Evolutionary conservation across 345 rosid genomes (phyloP), one percentile per base, ranked within the genome.

Genomic region (Raphanus sativus): DNA sequence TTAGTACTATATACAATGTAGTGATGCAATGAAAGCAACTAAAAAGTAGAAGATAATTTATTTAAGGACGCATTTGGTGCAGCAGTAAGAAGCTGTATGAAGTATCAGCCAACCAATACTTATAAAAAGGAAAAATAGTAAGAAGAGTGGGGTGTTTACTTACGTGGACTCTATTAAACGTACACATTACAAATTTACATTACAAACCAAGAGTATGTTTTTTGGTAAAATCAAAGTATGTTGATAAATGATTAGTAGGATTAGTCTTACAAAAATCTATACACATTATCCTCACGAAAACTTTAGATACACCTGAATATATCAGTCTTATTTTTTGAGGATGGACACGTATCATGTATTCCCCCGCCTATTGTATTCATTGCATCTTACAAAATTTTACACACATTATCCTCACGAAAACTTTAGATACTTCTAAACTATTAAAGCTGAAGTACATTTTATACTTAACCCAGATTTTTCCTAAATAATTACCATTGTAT

Each of bases 141-240:
- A 33, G n/a, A 6, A 63, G 16, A 32, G 2, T 17, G 2, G 16
- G 67, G 71, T 67, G 74, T 56, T 56, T 56, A 70, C 64, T 70
- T 70, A 56, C 54, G 74, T 55, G 74, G 74, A 70, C 16, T 50
- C 54, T 48, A 48, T 48, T 13, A 13, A 13, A 48, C 54, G 15
- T 48, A 42, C 55, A 50, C 3, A 50, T 50, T 50, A n/a, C 55
- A 13, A 50, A 50, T 12, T 12, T 45, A 45, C 52, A 45, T 12
- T 12, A 45, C 52, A 4, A 45, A n/a, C n/a, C n/a, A n/a, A 21
- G 21, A 13, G 52, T 42, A 11, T 42, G 13, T 4, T 40, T 40
- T 40, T 36, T 36, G 38, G 38, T 34, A 34, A 6, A 34, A 6
- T 6, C 38, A 34, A 26, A 59, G 17, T 28, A 29, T 61, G 65